Percentiles rank a stretch among this genome's conserved stretches.
phyloP scores from a whole-genome alignment of 2,329 filamentous ascomycete species.

The Dothideomycetes sp. region DNA sequence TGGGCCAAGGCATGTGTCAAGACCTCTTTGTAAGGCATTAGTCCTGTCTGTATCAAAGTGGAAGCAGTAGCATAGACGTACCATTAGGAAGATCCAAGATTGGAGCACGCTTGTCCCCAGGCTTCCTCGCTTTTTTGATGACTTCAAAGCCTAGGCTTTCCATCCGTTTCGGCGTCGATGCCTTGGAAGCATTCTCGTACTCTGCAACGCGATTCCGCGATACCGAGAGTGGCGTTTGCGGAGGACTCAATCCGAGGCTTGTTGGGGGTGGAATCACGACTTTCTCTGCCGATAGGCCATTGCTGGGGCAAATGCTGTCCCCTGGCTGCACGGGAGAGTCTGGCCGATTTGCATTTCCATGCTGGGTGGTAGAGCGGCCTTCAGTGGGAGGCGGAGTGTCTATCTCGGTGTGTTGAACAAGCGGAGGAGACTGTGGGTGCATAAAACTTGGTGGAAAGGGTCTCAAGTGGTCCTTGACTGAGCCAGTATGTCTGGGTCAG shows the following conservation, averaged over 20 bases:
- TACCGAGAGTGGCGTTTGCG: slow-evolving; percentile 12
- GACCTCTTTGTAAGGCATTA: slow-evolving; percentile 65
- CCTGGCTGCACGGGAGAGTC: neutral
- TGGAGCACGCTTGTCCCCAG: slow-evolving; percentile 34
- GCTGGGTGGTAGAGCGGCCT: slow-evolving; percentile 35
- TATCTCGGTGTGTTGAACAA: slow-evolving; percentile 33
- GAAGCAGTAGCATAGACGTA: slow-evolving; percentile 30
- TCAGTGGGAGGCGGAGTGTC: slow-evolving; percentile 27
- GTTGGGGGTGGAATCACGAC: slow-evolving; percentile 17
- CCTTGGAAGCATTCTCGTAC: slow-evolving; percentile 39
- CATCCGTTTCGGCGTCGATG: slow-evolving; percentile 23
- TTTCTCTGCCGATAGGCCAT: slow-evolving; percentile 16
- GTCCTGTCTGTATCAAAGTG: too few relatives aligned
- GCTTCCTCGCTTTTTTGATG: slow-evolving; percentile 34
- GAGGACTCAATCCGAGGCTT: slow-evolving; percentile 19
- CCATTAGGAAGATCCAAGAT: slow-evolving; percentile 68
- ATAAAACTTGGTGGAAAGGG: slow-evolving; percentile 44
- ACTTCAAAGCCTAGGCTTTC: slow-evolving; percentile 42
- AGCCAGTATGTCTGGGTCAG: slow-evolving; percentile 44
- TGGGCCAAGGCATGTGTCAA: slow-evolving; percentile 86
- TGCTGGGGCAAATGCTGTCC: slow-evolving; percentile 14
- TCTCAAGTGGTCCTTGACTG: slow-evolving; percentile 36
- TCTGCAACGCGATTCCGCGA: slow-evolving; percentile 39
- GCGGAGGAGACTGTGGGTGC: slow-evolving; percentile 48
- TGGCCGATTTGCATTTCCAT: slow-evolving; percentile 42